phyloP scores from a whole-genome alignment of 1,284 basidiomycete species.

The Rhodotorula sp. region DNA sequence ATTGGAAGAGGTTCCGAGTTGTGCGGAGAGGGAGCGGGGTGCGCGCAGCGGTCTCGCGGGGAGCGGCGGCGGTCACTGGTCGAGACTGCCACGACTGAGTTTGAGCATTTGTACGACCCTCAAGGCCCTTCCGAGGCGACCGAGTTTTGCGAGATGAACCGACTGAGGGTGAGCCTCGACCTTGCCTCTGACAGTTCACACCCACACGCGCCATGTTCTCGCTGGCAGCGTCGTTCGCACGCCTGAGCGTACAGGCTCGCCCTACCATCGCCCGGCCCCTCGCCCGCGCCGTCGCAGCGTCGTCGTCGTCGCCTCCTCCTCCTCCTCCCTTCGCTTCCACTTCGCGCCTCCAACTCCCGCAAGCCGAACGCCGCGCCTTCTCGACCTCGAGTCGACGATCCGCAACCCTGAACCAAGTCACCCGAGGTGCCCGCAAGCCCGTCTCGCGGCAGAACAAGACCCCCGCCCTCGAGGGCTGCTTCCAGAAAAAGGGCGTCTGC shows the following conservation, averaged over 20 bases:
- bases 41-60: too few relatives aligned
- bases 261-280: not conserved
- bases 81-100: too few relatives aligned
- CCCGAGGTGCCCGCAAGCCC: slow-evolving; percentile 53
- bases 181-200: too few relatives aligned
- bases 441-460: slow-evolving; percentile 57
- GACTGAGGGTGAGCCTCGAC: too few relatives aligned
- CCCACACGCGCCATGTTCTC: not conserved
- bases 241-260: not conserved
- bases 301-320: not conserved
- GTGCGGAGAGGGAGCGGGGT: too few relatives aligned
- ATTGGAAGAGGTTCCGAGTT: not conserved
- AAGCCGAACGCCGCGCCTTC: slow-evolving; percentile 15
- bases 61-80: too few relatives aligned
- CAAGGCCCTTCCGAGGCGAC: too few relatives aligned
- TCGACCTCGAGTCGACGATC: slow-evolving; percentile 28
- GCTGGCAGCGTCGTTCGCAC: not conserved
- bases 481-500: slow-evolving; percentile 87
- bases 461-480: slow-evolving; percentile 72
- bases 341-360: slow-evolving; percentile 8
- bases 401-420: slow-evolving; percentile 46
- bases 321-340: slow-evolving; percentile 21
- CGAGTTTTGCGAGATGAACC: too few relatives aligned
- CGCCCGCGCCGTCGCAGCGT: not conserved
- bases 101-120: too few relatives aligned